Conservation (phyloP, 805 yeast species). For the Ogataea degrootiae region DNA sequence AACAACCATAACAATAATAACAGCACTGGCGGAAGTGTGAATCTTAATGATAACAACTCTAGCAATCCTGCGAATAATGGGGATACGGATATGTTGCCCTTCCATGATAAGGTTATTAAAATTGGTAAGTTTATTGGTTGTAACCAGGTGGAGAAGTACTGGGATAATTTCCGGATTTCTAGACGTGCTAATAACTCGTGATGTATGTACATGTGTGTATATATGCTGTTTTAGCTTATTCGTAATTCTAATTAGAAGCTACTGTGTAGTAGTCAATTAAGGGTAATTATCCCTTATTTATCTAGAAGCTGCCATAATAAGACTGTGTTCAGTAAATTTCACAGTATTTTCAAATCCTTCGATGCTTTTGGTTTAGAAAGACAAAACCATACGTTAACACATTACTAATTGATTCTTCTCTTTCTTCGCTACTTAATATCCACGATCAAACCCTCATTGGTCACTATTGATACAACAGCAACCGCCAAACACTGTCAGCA, state of each 20-base stretch:
- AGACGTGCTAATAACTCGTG: neutral
- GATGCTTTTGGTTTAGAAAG: too few relatives aligned
- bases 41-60: neutral
- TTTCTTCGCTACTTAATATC: neutral
- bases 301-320: too few relatives aligned
- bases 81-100: slow-evolving; percentile 4
- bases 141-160: slow-evolving; percentile 26
- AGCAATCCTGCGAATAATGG: neutral
- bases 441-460: too few relatives aligned
- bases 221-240: neutral
- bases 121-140: slow-evolving; percentile 30
- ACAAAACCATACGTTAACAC: neutral
- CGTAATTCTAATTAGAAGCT: too few relatives aligned
- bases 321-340: neutral
- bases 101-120: slow-evolving; percentile 21
- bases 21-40: neutral
- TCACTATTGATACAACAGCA: too few relatives aligned
- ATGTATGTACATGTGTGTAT: neutral
- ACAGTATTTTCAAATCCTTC: too few relatives aligned
- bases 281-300: too few relatives aligned
- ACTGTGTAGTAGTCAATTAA: too few relatives aligned
- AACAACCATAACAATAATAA: neutral
- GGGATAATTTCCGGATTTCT: slow-evolving; percentile 18
- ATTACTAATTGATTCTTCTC: neutral
- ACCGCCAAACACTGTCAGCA: too few relatives aligned